These are phyloP conservation scores for Botryotinia calthae DNA, from an alignment of 2,329 filamentous ascomycete genomes.

Conservation along the genomic window DNA sequence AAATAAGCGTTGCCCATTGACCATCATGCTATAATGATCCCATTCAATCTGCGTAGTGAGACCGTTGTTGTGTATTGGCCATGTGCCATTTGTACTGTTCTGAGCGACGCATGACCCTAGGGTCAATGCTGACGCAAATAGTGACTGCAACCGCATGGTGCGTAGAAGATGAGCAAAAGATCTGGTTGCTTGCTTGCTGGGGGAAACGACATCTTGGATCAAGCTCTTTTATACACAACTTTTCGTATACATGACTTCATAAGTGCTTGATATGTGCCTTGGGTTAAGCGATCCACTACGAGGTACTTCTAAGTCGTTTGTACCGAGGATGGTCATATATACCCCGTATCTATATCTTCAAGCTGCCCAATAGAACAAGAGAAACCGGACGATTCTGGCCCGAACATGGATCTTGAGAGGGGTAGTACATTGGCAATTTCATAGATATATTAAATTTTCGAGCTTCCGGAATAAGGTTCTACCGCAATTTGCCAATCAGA, in stretches of 20 bases:
- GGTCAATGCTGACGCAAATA: constrained; percentile 10
- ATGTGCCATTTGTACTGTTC: constrained; percentile 9
- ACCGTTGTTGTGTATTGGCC: constrained; percentile 19
- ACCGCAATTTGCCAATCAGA: neutral
- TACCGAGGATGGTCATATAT: neutral
- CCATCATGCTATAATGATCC: constrained; percentile 19
- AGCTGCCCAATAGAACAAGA: constrained; percentile 12
- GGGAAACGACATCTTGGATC: neutral
- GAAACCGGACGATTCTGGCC: constrained; percentile 4
- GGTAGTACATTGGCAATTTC: constrained; percentile 6
- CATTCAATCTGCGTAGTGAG: constrained; percentile 19
- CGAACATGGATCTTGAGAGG: constrained; percentile 12
- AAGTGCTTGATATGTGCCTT: neutral
- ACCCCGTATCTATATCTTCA: neutral
- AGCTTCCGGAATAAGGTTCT: neutral
- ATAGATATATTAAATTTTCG: neutral
- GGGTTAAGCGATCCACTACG: constrained; percentile 7
- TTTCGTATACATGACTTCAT: neutral
- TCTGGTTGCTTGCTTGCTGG: neutral
- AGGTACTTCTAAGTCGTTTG: neutral
- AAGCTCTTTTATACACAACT: neutral
- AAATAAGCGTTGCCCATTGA: constrained; percentile 18
- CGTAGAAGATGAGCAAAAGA: neutral
- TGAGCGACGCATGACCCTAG: constrained; percentile 14
- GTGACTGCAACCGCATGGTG: constrained; percentile 8